These are phyloP conservation scores for Gastrolobium bilobum DNA, from an alignment of 306 rosid species.

Conservation along the genomic window DNA sequence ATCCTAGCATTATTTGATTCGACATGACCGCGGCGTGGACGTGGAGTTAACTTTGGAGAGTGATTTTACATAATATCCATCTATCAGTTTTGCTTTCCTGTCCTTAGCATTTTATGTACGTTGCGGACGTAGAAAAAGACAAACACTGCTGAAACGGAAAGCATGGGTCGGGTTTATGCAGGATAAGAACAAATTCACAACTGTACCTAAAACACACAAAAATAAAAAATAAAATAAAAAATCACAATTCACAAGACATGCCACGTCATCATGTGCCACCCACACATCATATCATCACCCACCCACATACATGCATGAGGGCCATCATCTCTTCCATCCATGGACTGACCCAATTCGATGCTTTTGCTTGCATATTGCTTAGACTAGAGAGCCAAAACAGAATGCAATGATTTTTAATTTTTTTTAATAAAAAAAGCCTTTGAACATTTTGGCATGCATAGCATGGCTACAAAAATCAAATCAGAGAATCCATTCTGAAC, in stretches of 20 bases:
- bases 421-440: constrained; percentile 8
- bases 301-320: constrained; percentile 25
- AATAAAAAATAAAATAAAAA: no score
- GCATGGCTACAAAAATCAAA: constrained; percentile 42
- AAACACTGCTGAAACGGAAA: constrained; percentile 46
- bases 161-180: constrained; percentile 51
- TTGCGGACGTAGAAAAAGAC: constrained; percentile 52
- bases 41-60: constrained; percentile 35
- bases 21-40: constrained; percentile 28
- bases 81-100: background rate
- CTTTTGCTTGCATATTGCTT: constrained; percentile 5
- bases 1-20: background rate
- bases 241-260: constrained; percentile 5
- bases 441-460: constrained; percentile 37
- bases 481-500: constrained; percentile 55
- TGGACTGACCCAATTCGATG: background rate
- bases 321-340: background rate
- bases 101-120: background rate
- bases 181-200: constrained; percentile 57
- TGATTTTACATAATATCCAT: constrained; percentile 38
- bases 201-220: background rate
- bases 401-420: constrained; percentile 40
- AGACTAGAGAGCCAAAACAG: constrained; percentile 17
- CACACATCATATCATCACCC: constrained; percentile 34
- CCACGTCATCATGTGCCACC: constrained; percentile 52